phyloP scores from a whole-genome alignment of 2,329 filamentous ascomycete genomes.

The Madurella fahalii region DNA sequence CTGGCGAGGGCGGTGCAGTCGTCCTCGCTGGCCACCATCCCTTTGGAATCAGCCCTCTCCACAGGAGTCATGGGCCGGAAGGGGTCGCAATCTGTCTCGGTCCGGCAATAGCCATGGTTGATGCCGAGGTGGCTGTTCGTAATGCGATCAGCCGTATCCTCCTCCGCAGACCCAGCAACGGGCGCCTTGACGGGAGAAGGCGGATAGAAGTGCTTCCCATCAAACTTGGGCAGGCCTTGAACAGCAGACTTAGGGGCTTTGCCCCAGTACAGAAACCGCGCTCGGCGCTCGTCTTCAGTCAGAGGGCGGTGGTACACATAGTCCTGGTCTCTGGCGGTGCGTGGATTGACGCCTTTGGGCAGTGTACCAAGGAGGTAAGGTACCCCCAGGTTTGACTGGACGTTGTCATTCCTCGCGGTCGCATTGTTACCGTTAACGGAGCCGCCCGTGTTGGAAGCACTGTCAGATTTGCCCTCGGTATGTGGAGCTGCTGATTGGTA shows the following conservation, averaged over 20 bases:
- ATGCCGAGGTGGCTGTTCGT: slow-evolving; percentile 1
- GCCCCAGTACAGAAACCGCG: slow-evolving; percentile 59
- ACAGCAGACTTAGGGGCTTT: slow-evolving; percentile 48
- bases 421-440: background rate
- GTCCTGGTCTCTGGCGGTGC: slow-evolving; percentile 41
- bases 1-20: slow-evolving; percentile 17
- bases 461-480: background rate
- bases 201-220: slow-evolving; percentile 62
- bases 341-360: slow-evolving; percentile 41
- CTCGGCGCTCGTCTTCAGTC: slow-evolving; percentile 55
- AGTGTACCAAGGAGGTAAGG: slow-evolving; percentile 56
- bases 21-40: slow-evolving; percentile 16
- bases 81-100: slow-evolving; percentile 23
- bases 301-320: slow-evolving; percentile 55
- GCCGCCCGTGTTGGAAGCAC: background rate
- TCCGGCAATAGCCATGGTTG: slow-evolving; percentile 13
- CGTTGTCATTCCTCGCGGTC: background rate
- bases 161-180: background rate
- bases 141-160: background rate
- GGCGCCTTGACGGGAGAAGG: slow-evolving; percentile 47
- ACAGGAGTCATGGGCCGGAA: slow-evolving; percentile 24
- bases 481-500: background rate
- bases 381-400: slow-evolving; percentile 19
- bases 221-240: slow-evolving; percentile 57
- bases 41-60: slow-evolving; percentile 11